A percentile compares a stretch with the other conserved stretches of the same genome.
Conservation (phyloP, 2,329 filamentous ascomycete genomes). For the Calonectria pauciramosa region DNA sequence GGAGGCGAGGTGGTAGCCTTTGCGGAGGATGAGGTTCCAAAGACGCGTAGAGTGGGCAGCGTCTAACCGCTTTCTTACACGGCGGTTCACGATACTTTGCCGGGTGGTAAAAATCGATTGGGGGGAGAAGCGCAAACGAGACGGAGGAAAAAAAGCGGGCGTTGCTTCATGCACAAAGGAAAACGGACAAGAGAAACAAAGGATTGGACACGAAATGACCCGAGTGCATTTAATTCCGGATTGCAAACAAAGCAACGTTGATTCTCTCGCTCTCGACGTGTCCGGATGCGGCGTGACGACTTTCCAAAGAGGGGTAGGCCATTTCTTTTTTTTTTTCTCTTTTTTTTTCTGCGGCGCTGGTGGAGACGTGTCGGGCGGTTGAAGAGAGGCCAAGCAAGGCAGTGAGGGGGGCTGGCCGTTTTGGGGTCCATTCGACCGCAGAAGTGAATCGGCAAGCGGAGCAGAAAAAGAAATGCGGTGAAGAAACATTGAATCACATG, state of each 20-base stretch:
- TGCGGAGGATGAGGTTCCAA: slow-evolving; percentile 5
- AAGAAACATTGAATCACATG: background rate
- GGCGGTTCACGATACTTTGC: background rate
- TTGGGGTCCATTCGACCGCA: slow-evolving; percentile 4
- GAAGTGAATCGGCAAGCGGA: slow-evolving; percentile 5
- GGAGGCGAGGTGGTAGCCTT: background rate
- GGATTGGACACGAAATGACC: background rate
- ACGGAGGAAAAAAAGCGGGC: background rate
- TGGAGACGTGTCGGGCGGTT: slow-evolving; percentile 22
- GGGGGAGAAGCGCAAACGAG: background rate
- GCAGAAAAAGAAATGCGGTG: background rate
- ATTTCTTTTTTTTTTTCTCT: slow-evolving; percentile 6
- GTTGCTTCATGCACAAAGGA: background rate
- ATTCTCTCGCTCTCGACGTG: background rate
- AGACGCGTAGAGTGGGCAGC: slow-evolving; percentile 11
- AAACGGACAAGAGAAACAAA: background rate
- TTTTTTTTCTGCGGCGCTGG: slow-evolving; percentile 12
- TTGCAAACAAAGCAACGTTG: background rate
- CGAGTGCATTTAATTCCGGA: background rate
- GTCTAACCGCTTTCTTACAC: slow-evolving; percentile 15
- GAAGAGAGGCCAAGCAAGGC: background rate
- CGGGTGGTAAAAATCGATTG: background rate
- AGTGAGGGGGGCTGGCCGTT: background rate
- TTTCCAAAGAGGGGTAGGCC: slow-evolving; percentile 10
- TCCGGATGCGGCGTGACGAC: background rate